Conservation (phyloP, 768 basidiomycete genomes). For the Leucocoprinus birnbaumii region DNA sequence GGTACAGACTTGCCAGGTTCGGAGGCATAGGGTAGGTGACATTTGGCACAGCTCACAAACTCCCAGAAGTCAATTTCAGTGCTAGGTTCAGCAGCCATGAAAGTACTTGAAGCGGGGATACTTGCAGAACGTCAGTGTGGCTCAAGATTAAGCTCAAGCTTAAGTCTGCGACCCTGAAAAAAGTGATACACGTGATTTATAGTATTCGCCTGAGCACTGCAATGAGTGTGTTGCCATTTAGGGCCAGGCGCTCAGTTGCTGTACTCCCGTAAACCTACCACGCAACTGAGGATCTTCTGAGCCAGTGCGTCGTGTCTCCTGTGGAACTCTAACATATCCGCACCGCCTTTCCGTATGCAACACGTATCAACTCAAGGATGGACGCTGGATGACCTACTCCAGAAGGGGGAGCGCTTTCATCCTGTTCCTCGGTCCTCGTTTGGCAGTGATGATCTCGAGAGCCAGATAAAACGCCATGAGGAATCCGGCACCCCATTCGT, state of each 20-base stretch:
- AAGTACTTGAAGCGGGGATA: conserved; percentile 16
- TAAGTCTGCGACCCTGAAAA: neutral
- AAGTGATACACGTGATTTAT: conserved; percentile 3
- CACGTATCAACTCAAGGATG: conserved; percentile 45
- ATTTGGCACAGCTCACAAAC: conserved; percentile 68
- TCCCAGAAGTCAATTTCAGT: conserved; percentile 73
- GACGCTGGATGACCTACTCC: conserved; percentile 42
- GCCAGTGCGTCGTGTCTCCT: neutral
- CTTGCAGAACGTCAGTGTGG: neutral
- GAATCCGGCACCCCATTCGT: conserved; percentile 56
- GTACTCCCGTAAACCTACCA: neutral
- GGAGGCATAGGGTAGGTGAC: conserved; percentile 62
- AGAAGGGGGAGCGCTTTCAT: conserved; percentile 37
- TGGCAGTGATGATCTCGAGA: conserved; percentile 32
- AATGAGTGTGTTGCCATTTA: no score
- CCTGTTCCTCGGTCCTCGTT: conserved; percentile 21
- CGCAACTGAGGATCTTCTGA: neutral
- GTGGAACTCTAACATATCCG: neutral
- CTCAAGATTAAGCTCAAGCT: neutral
- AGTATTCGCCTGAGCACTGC: no score
- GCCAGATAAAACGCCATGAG: conserved; percentile 45
- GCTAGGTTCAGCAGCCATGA: conserved; percentile 24
- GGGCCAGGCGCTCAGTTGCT: no score
- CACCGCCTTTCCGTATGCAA: neutral
- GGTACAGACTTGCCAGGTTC: conserved; percentile 58